Base-by-base conservation (phyloP, 768 basidiomycete genomes). In the Kwoniella botswanensis region DNA sequence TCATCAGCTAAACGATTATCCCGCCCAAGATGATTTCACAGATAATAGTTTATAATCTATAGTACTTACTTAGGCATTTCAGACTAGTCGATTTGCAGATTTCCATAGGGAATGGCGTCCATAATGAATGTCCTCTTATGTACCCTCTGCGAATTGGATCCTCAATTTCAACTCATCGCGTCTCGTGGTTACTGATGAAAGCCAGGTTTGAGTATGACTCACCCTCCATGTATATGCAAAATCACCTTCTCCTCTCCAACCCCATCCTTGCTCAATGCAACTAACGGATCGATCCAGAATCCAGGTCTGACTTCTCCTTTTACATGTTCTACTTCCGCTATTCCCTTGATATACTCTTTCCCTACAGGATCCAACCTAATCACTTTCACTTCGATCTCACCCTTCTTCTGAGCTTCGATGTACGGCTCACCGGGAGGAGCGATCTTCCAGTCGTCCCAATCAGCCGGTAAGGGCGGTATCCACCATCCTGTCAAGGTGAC, bases 171-270 rank as follows among this genome's bases (percentile, higher is more conserved):
- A 6, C 35, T 35, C 35, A 35, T 35, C 35, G 35, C 35, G 6
- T 7, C 57, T 6, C 7, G 15, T 3, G 41, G 26, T 17, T 0
- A 42, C 24, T 13, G 10, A 21, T 60, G 43, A 65, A 70, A 65
- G 70, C 68, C 15, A 43, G 35, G 0, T 42, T 12, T 13, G 71
- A 69, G 2, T 63, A 56, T 7, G 2, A 24, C 79, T 72, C 67
- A 76, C 56, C 84, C 84, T 43, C 81, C 84, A 65, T 85, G 82
- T 53, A 85, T 68, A 67, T 82, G 79, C 50, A 82, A 63, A 6
- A 85, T 69, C 60, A 86, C 77, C 71, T 22, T 84, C 65, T 86
- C 85, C 1, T 35, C 11, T 60, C 13, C 10, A 2, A 21, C 35
- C 6, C 46, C 29, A 21, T 68, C 26, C 72, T 62, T 4, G 82